Conservation (phyloP, 768 basidiomycete species). For the Pulveroboletus ravenelii region DNA sequence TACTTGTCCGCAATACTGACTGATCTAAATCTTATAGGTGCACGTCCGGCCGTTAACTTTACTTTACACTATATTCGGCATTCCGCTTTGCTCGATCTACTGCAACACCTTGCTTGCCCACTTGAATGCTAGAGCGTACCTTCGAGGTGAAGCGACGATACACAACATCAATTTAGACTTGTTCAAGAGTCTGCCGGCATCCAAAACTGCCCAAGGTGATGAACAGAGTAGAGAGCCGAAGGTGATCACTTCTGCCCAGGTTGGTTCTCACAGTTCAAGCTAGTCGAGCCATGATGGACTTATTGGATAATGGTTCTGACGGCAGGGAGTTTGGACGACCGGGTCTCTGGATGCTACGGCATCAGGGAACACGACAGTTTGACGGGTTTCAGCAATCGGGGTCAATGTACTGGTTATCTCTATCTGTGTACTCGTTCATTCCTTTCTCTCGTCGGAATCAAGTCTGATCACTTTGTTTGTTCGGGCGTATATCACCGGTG, state of each 20-base stretch:
- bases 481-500: no score
- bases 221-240: neutral
- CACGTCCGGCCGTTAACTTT: neutral
- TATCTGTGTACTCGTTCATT: no score
- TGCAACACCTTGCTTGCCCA: constrained; percentile 17
- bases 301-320: no score
- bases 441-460: no score
- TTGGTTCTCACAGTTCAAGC: neutral
- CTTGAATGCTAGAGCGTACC: constrained; percentile 9
- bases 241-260: neutral
- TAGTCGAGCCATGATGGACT: no score
- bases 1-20: neutral
- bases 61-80: neutral
- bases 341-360: no score
- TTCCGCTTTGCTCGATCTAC: constrained; percentile 10
- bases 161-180: neutral
- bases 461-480: no score
- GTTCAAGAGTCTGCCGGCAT: no score
- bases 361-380: no score
- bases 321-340: no score
- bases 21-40: neutral
- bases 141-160: neutral
- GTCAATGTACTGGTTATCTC: no score
- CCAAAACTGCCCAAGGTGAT: neutral
- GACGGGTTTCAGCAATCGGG: no score